Base-by-base conservation (phyloP, 2,329 filamentous ascomycete species). In the Didymella glomerata region DNA sequence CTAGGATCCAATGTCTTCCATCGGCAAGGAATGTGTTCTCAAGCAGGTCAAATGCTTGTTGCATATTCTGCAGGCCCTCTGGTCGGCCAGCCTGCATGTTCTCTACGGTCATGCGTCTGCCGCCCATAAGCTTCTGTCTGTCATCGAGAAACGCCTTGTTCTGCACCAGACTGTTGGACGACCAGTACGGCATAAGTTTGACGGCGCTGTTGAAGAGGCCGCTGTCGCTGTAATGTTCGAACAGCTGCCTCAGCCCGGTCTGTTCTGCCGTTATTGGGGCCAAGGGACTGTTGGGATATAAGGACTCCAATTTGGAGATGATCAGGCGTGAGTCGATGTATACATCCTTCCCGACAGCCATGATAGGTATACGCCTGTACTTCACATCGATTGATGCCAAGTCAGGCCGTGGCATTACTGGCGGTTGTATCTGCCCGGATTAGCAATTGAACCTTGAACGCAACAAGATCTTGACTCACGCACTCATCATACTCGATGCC, bases 401-500 rank as follows among this genome's bases (percentile, higher is more conserved):
- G 28, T 74, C 70, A 1, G 72, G 69, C 1, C 74, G 68, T 5
- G 74, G 72, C 67, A 73, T 72, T 22, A 71, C 62, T 13, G 65
- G 62, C n/a, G 72, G 69, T 86, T 92, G 89, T 48, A 87, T 75
- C 88, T 89, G 60, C 4, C 11, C n/a, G 3, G 24, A 22, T 59
- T n/a, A 59, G 34, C 32, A 22, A 32, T 32, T 1, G 4, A 16
- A 32, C 13, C 2, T 32, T 14, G 11, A 13, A 32, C 11, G 30
- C 3, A 14, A 13, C 10, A 1, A 18, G 4, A 20, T 11, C n/a
- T 20, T 18, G 3, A 80, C 84, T 74, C 80, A 90, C 87, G 68
- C 88, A 91, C 86, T 91, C 83, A 48, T 81, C 82, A 68, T 88
- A 90, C 0, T 84, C 81, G 45, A 92, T 89, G 25, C 83, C 83